Evolutionary conservation across 2,329 filamentous ascomycete species (phyloP), one percentile per base, ranked within the genome.

Genomic region (Chrysoporthe austroafricana): DNA sequence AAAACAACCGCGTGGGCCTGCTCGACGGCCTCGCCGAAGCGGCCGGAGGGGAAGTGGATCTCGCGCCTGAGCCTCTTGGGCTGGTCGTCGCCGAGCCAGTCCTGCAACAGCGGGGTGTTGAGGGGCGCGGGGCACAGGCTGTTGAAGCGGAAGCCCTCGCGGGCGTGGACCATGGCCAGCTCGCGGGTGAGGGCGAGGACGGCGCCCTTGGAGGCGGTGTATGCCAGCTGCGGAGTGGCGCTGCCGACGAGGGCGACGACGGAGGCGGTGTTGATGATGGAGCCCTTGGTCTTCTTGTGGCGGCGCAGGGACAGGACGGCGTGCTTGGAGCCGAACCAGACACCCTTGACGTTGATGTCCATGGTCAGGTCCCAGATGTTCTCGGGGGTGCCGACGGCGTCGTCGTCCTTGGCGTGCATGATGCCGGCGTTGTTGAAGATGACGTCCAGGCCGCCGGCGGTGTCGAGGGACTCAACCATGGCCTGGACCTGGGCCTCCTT

Each of bases 371-470:
- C 93, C 94, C 94, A 97, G 83, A 97, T 94, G 74, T 88, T 89
- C 82, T 97, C 93, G 62, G 92, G 90, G 1, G 94, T 97, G 77
- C 91, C 87, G 77, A 96, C 83, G 61, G 94, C 93, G 78, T 93
- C 90, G 76, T 87, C 90, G 78, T 94, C 91, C 67, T 91, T 85
- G 60, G 88, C 90, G 82, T 97, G 94, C 94, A 97, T 97, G 79
- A 97, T 97, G 66, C 94, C 94, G 34, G 94, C 94, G 79, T 97
- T 97, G 88, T 97, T 97, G 89, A 97, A 97, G 74, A 97, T 92
- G 76, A 97, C 84, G 78, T 97, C 94, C 3, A 96, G 81, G 57
- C 94, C 94, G 76, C 94, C 94, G 91, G 92, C 96, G 67, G 87
- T 77, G 79, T 97, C 94, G 67, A 95, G 82, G 11, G 86, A 81